Conservation (phyloP, 768 basidiomycete species). For the Tephrocybe sp. region DNA sequence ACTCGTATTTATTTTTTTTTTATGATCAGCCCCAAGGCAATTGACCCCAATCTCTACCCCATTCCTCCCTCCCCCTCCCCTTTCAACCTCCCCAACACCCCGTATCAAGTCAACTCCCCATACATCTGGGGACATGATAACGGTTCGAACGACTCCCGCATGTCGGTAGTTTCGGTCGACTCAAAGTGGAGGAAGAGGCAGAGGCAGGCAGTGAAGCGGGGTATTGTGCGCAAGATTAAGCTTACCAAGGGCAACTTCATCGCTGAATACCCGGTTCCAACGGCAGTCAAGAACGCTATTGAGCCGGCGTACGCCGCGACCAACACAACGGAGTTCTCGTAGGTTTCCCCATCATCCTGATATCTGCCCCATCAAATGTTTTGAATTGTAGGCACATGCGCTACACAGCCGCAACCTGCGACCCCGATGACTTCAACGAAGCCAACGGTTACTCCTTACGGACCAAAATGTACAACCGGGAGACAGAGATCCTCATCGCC, state of each 20-base stretch:
- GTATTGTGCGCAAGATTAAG: conserved; percentile 87
- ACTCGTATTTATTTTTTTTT: not conserved
- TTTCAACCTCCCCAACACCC: conserved; percentile 20
- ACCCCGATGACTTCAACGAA: conserved; percentile 84
- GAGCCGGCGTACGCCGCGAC: conserved; percentile 68
- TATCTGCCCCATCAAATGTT: not conserved
- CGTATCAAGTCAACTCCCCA: conserved; percentile 18
- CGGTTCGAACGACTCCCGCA: conserved; percentile 34
- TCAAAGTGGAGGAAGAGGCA: conserved; percentile 71
- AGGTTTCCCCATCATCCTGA: conserved; percentile 25
- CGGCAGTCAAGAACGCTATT: conserved; percentile 77
- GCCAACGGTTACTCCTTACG: conserved; percentile 84
- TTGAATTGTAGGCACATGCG: conserved; percentile 69
- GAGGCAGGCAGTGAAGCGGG: conserved; percentile 85
- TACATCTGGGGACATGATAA: conserved; percentile 16
- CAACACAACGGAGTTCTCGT: conserved; percentile 92
- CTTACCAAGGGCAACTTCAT: conserved; percentile 93
- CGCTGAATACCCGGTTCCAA: conserved; percentile 83
- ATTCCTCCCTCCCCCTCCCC: conserved; percentile 19
- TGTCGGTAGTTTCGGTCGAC: conserved; percentile 53
- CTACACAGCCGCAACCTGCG: conserved; percentile 87
- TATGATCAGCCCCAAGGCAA: conserved; percentile 13
- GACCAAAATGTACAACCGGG: conserved; percentile 80
- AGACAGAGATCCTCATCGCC: conserved; percentile 92
- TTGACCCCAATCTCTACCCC: conserved; percentile 20